phyloP scores from a whole-genome alignment of 306 rosid species.

The Vigna mungo region DNA sequence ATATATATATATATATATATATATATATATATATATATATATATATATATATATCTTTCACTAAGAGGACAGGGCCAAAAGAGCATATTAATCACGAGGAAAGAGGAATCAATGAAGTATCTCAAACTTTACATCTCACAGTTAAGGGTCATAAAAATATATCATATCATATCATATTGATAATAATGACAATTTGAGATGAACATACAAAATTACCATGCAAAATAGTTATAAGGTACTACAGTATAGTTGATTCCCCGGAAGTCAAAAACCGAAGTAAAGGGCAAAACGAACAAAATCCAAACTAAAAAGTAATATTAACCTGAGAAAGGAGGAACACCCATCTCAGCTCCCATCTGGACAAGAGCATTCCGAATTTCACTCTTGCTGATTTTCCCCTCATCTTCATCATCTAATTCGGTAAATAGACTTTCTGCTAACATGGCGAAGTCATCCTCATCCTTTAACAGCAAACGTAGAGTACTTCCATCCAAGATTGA shows the following conservation, averaged over 20 bases:
- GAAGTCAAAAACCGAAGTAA: slow-evolving; percentile 8
- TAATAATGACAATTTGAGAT: not conserved
- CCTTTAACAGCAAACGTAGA: slow-evolving; percentile 70
- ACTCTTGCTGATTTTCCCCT: slow-evolving; percentile 83
- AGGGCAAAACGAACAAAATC: slow-evolving; percentile 2
- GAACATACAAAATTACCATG: slow-evolving; percentile 9
- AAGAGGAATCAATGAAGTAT: slow-evolving; percentile 12
- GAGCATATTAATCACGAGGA: slow-evolving; percentile 10
- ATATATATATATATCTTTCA: too few species aligned
- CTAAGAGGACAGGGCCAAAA: slow-evolving; percentile 8
- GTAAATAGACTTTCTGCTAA: slow-evolving; percentile 86
- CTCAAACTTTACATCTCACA: slow-evolving; percentile 29
- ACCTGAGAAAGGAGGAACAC: slow-evolving; percentile 97
- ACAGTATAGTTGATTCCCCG: not conserved
- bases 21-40: too few species aligned
- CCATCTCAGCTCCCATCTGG: slow-evolving; percentile 93
- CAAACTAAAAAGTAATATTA: slow-evolving; percentile 29
- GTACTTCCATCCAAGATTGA: slow-evolving; percentile 84
- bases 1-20: too few species aligned
- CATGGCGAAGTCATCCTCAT: slow-evolving; percentile 98
- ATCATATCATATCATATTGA: not conserved
- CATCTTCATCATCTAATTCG: slow-evolving; percentile 84
- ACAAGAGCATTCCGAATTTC: slow-evolving; percentile 76
- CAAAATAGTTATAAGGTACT: slow-evolving; percentile 23
- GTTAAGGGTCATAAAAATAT: slow-evolving; percentile 4